Conservation (phyloP, 768 basidiomycete species). For the Rhizopogon roseolus region DNA sequence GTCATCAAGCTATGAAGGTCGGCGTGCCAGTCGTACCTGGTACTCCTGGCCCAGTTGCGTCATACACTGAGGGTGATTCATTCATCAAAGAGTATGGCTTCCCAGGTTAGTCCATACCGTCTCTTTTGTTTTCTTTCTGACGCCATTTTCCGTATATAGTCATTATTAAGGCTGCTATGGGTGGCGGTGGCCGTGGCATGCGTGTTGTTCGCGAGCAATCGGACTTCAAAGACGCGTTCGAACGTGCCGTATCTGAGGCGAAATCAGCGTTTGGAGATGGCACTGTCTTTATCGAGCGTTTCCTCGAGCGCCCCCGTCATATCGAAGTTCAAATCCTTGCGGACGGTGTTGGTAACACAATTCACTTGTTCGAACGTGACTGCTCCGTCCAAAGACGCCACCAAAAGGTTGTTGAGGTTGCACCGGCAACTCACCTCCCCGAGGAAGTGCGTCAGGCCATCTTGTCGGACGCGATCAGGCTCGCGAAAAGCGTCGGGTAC, state of each 20-base stretch:
- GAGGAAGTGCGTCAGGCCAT: constrained; percentile 90
- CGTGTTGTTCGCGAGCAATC: constrained; percentile 94
- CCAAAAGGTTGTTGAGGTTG: constrained; percentile 99
- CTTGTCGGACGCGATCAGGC: constrained; percentile 85
- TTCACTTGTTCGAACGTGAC: constrained; percentile 98
- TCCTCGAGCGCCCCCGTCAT: constrained; percentile 93
- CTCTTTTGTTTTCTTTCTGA: not conserved
- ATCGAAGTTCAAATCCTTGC: constrained; percentile 97
- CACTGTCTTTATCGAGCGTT: constrained; percentile 98
- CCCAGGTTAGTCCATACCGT: constrained; percentile 52
- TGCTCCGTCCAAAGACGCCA: constrained; percentile 98
- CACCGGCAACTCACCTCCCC: constrained; percentile 90
- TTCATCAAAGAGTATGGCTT: constrained; percentile 97
- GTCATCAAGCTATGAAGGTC: constrained; percentile 67
- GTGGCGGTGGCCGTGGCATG: constrained; percentile 98
- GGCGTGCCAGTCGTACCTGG: constrained; percentile 97
- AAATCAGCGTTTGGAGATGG: constrained; percentile 97
- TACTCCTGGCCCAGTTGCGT: constrained; percentile 88
- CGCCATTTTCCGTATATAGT: constrained; percentile 40
- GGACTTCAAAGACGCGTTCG: constrained; percentile 84
- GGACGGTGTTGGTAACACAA: constrained; percentile 87
- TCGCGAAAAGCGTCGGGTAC: constrained; percentile 91
- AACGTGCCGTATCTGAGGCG: constrained; percentile 92
- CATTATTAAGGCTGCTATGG: constrained; percentile 99
- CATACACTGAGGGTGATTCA: constrained; percentile 72